These are phyloP conservation scores for Fraxinus nigra DNA, from an alignment of 305 asterid species.

Conservation along the genomic window DNA sequence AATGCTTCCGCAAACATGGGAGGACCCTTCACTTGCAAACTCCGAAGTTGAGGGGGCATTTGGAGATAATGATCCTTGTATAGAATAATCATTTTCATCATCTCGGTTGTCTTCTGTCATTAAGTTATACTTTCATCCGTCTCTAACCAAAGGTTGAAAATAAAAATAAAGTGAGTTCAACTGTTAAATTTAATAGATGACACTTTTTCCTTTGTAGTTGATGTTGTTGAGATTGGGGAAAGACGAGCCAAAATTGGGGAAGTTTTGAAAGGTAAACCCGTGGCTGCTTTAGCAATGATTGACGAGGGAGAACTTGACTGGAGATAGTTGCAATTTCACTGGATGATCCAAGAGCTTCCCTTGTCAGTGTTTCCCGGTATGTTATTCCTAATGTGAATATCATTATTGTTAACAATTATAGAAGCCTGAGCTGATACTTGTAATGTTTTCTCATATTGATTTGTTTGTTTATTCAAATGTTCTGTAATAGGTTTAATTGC, in stretches of 20 bases:
- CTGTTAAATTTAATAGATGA: slow-evolving; percentile 6
- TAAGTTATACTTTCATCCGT: slow-evolving; percentile 10
- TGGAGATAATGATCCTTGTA: slow-evolving; percentile 98
- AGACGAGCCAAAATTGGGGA: slow-evolving; percentile 67
- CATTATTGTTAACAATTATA: neutral
- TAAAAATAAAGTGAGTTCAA: neutral
- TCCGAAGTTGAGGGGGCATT: slow-evolving; percentile 92
- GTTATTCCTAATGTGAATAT: neutral
- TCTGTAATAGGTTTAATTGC: neutral
- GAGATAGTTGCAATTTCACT: slow-evolving; percentile 88
- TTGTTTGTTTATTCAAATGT: neutral
- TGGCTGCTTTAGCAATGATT: slow-evolving; percentile 93
- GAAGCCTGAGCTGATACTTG: neutral
- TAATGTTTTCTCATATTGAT: neutral
- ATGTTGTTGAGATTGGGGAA: slow-evolving; percentile 94
- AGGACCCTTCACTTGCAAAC: slow-evolving; percentile 80
- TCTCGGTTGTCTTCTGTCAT: neutral
- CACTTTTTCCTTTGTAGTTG: slow-evolving; percentile 48
- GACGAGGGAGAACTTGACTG: slow-evolving; percentile 99
- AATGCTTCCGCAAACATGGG: slow-evolving; percentile 98
- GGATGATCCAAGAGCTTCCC: slow-evolving; percentile 94
- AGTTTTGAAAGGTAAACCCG: slow-evolving; percentile 80
- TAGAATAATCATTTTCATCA: neutral
- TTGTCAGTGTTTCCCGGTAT: slow-evolving; percentile 89
- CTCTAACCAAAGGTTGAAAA: neutral